phyloP scores from a whole-genome alignment of 805 yeast genomes.

The Kuraishia ogatae region DNA sequence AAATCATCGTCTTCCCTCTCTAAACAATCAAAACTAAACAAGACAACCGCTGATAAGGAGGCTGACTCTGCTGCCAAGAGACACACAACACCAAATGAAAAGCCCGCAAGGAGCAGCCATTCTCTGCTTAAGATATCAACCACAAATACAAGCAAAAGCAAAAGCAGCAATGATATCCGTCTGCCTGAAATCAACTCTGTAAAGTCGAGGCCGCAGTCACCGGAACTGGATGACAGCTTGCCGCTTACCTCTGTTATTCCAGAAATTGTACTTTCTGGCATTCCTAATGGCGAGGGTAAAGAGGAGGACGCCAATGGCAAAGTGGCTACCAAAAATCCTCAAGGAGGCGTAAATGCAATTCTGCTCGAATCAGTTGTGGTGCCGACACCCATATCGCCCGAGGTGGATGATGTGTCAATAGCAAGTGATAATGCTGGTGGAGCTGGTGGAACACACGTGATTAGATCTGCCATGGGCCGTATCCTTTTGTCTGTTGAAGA shows the following conservation, averaged over 20 bases:
- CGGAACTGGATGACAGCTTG: not conserved
- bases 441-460: not conserved
- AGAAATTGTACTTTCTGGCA: not conserved
- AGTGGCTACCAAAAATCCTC: not conserved
- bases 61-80: constrained; percentile 5
- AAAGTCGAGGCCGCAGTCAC: not conserved
- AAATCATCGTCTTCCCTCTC: not conserved
- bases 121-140: not conserved
- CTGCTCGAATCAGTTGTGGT: not conserved
- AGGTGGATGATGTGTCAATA: not conserved
- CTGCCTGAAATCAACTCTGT: not conserved
- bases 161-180: not conserved
- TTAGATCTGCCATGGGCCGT: not conserved
- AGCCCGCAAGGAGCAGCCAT: not conserved
- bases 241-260: not conserved
- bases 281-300: no score
- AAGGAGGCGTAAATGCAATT: not conserved
- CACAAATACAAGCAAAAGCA: not conserved
- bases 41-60: constrained; percentile 6
- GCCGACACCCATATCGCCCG: not conserved
- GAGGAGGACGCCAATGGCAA: not conserved
- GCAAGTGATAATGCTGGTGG: not conserved
- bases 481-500: not conserved
- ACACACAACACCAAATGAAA: not conserved
- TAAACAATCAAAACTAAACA: not conserved